Evolutionary conservation across 1,139 yeast species (phyloP).

Genomic region (Taiozyma sp.): DNA sequence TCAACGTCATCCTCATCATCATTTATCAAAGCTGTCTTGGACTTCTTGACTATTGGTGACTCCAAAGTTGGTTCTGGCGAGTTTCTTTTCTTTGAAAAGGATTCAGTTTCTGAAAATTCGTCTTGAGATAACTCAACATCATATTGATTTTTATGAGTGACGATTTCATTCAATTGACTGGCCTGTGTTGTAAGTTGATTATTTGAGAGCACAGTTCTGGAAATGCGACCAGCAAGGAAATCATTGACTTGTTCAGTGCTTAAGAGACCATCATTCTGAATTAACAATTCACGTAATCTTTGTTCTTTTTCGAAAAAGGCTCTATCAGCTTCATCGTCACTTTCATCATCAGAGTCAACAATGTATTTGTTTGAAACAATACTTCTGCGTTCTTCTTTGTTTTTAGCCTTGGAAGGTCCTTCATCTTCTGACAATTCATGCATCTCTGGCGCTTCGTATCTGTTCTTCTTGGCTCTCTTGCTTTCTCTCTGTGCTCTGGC

Average conservation of each 20-base stretch:
- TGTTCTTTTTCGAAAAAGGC: conserved; percentile 58
- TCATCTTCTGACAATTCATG: conserved; percentile 18
- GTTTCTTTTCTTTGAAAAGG: conserved; percentile 11
- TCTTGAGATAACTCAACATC: neutral
- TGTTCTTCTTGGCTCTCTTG: conserved; percentile 4
- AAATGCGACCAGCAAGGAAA: conserved; percentile 10
- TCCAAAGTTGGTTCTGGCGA: conserved; percentile 9
- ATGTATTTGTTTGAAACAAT: conserved; percentile 42
- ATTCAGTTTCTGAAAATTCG: neutral
- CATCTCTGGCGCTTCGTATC: conserved; percentile 4
- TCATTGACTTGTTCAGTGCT: conserved; percentile 26
- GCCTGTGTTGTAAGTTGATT: neutral
- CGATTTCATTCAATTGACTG: neutral
- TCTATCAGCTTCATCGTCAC: conserved; percentile 52
- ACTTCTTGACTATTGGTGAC: conserved; percentile 11
- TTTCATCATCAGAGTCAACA: conserved; percentile 62
- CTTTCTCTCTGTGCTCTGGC: conserved; percentile 2
- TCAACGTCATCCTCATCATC: conserved; percentile 10
- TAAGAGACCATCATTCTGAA: conserved; percentile 26
- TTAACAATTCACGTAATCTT: conserved; percentile 39
- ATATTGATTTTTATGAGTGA: neutral
- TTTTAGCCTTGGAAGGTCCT: neutral
- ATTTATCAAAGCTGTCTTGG: conserved; percentile 1
- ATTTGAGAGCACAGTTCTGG: neutral
- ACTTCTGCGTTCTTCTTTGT: neutral